Conservation (phyloP, 2,329 filamentous ascomycete genomes). For the Exophiala alcalophila region DNA sequence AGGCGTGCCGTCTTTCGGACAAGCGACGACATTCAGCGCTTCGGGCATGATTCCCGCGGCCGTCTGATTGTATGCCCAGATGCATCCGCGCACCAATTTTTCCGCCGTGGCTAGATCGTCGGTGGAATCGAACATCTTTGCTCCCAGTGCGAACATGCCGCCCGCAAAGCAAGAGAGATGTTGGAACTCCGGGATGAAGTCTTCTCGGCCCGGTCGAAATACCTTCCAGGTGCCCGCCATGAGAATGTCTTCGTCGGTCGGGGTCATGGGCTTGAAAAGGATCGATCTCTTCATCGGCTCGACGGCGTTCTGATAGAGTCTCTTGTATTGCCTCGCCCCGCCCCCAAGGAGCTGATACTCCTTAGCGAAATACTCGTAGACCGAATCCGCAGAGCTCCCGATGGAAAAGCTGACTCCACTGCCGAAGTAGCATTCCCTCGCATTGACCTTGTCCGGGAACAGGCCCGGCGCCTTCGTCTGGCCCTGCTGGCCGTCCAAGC, state of each 20-base stretch:
- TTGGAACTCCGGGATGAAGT: constrained; percentile 42
- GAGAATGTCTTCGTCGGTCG: constrained; percentile 44
- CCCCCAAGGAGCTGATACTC: constrained; percentile 31
- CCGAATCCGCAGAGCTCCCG: constrained; percentile 54
- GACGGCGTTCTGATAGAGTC: constrained; percentile 61
- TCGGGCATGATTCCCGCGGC: constrained; percentile 62
- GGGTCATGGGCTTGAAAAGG: constrained; percentile 71
- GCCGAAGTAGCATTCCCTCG: constrained; percentile 40
- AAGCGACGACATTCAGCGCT: constrained; percentile 51
- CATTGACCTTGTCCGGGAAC: constrained; percentile 58
- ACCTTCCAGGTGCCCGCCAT: constrained; percentile 48
- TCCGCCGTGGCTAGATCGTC: constrained; percentile 56
- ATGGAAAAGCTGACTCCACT: constrained; percentile 45
- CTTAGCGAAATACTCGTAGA: constrained; percentile 59
- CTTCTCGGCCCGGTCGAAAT: constrained; percentile 47
- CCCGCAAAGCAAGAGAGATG: constrained; percentile 70
- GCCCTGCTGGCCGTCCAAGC: constrained; percentile 54
- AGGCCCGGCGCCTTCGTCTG: constrained; percentile 58
- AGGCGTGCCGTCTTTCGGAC: constrained; percentile 27
- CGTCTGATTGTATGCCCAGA: constrained; percentile 59
- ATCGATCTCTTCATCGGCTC: constrained; percentile 68
- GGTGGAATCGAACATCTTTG: constrained; percentile 56
- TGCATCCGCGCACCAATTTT: constrained; percentile 60
- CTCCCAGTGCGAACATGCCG: constrained; percentile 67
- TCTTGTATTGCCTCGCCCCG: constrained; percentile 14